Evolutionary conservation across 202 grass and related monocot species (phyloP).

Genomic region (Dendrocalamus latiflorus): DNA sequence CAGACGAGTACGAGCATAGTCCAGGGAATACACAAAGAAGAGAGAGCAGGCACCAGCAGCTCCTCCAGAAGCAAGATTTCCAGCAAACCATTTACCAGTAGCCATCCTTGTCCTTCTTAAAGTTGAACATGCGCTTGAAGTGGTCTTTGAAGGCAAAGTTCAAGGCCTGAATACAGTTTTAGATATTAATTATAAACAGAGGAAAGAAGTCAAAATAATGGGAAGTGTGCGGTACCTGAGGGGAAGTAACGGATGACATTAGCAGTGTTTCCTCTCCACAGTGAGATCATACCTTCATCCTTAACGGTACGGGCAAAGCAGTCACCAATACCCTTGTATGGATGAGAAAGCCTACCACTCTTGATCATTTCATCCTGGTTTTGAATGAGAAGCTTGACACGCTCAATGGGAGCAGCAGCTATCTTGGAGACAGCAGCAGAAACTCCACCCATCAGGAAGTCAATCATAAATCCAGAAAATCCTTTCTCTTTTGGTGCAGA

Average conservation of each 20-base stretch:
- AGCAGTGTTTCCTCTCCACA: slow-evolving; percentile 68
- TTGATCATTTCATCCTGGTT: slow-evolving; percentile 76
- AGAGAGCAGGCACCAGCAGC: slow-evolving; percentile 67
- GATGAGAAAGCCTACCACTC: slow-evolving; percentile 53
- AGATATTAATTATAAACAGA: background rate
- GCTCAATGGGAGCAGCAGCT: slow-evolving; percentile 64
- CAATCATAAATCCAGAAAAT: slow-evolving; percentile 48
- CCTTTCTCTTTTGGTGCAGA: slow-evolving; percentile 48
- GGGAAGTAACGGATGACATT: slow-evolving; percentile 73
- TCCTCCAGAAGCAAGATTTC: slow-evolving; percentile 62
- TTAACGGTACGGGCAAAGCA: slow-evolving; percentile 51
- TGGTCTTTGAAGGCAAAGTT: slow-evolving; percentile 80
- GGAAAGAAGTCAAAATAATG: background rate
- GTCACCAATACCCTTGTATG: slow-evolving; percentile 61
- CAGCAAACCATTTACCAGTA: slow-evolving; percentile 78
- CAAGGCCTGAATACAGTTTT: slow-evolving; percentile 37
- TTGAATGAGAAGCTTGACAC: slow-evolving; percentile 69
- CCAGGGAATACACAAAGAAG: slow-evolving; percentile 59
- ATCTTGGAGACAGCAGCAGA: slow-evolving; percentile 65
- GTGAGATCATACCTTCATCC: slow-evolving; percentile 46
- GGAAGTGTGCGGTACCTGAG: slow-evolving; percentile 27
- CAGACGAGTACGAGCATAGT: slow-evolving; percentile 50
- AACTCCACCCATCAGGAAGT: slow-evolving; percentile 65
- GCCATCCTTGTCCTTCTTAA: slow-evolving; percentile 67
- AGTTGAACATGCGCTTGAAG: slow-evolving; percentile 75